Evolutionary conservation across 352 stramenopile species (phyloP).

Genomic region (Phytophthora meadii): DNA sequence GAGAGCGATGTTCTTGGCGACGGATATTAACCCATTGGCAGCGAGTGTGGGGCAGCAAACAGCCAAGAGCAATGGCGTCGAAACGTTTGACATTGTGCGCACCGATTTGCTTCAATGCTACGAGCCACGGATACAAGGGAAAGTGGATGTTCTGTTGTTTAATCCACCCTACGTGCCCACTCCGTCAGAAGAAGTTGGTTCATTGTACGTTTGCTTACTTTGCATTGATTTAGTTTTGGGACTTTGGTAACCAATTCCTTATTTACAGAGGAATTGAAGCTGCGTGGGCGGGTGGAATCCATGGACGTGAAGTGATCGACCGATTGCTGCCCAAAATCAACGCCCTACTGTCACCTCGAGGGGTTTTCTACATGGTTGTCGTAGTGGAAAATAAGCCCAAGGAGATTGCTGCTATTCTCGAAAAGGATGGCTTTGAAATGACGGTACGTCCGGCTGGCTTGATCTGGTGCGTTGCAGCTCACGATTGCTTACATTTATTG

Average conservation of each 20-base stretch:
- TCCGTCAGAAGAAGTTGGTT: constrained; percentile 94
- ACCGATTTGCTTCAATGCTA: constrained; percentile 87
- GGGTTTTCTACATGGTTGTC: constrained; percentile 98
- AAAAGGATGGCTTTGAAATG: constrained; percentile 70
- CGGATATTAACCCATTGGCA: constrained; percentile 95
- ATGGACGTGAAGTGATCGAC: constrained; percentile 96
- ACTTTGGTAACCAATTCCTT: not conserved
- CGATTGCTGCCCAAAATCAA: constrained; percentile 93
- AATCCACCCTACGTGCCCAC: constrained; percentile 99
- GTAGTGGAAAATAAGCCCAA: constrained; percentile 97
- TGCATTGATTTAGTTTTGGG: not conserved
- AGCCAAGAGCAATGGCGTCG: constrained; percentile 81
- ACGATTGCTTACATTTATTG: constrained; percentile 34
- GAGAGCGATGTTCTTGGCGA: constrained; percentile 75
- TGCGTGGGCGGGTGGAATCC: constrained; percentile 94
- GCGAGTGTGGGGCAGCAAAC: constrained; percentile 84
- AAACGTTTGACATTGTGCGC: constrained; percentile 77
- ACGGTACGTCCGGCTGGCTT: constrained; percentile 41
- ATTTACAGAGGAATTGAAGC: constrained; percentile 92
- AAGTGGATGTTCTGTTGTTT: constrained; percentile 96
- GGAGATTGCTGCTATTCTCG: constrained; percentile 89
- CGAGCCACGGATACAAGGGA: constrained; percentile 59
- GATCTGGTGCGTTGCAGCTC: not conserved
- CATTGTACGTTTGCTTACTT: constrained; percentile 55
- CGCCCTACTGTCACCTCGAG: constrained; percentile 74